Conservation (phyloP, 345 rosid species). For the Eutrema japonicum region DNA sequence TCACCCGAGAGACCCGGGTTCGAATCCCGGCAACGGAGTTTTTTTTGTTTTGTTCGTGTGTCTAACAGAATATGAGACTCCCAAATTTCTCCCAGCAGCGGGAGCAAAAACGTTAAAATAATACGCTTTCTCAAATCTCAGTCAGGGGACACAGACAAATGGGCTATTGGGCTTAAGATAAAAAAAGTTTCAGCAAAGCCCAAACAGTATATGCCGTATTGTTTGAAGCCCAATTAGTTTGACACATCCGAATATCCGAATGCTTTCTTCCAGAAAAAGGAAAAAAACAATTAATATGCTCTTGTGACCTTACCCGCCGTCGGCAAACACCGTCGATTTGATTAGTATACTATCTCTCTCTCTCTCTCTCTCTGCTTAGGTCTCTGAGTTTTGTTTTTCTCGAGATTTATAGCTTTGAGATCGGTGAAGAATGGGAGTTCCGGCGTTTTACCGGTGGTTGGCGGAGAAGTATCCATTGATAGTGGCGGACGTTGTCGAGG, state of each 20-base stretch:
- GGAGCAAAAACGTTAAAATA: too few species aligned
- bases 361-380: conserved; percentile 11
- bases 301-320: conserved; percentile 45
- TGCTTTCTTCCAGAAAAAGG: background rate
- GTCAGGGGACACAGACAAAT: background rate
- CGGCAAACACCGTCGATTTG: conserved; percentile 37
- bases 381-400: background rate
- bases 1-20: conserved; percentile 78
- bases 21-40: conserved; percentile 71
- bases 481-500: conserved; percentile 84
- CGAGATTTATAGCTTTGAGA: background rate
- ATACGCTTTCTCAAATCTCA: background rate
- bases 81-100: too few species aligned
- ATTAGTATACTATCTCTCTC: background rate
- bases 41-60: background rate
- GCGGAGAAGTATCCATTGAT: conserved; percentile 93
- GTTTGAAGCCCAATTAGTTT: background rate
- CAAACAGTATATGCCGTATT: background rate
- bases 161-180: background rate
- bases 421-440: conserved; percentile 79
- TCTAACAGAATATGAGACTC: too few species aligned
- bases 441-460: conserved; percentile 94
- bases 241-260: conserved; percentile 12
- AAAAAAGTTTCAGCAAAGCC: background rate
- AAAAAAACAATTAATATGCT: background rate